Base-by-base conservation (phyloP, 2,329 filamentous ascomycete genomes). In the Didymella sp. region DNA sequence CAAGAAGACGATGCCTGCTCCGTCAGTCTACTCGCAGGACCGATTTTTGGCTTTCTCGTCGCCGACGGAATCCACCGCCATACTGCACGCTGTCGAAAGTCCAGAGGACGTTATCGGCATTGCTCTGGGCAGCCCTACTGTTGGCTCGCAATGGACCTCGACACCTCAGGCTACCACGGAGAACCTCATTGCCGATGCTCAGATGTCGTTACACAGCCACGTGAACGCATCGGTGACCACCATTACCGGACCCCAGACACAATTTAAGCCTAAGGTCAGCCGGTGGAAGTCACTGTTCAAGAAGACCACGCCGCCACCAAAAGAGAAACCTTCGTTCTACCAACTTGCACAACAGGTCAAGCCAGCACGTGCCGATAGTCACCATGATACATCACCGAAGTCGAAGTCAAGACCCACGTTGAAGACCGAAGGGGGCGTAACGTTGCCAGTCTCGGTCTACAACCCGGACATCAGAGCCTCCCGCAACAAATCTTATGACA, bases 201-300 rank as follows among this genome's bases (percentile, higher is more conserved):
- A 62, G 35, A 67, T 64, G 64, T 58, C 22, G 3, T 38, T 51
- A 21, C 44, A 25, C 6, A 33, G 25, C 31, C 43, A 57, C 30
- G 31, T 37, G 8, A 57, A 52, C 27, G 54, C 43, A 43, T 57
- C 54, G 24, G 61, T 54, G 17, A 52, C 59, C 2, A 59, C 59
- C 17, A 45, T 61, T 19, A 40, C 35, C n/a, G 50, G 46, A 40
- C 59, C 53, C 4, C 56, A 60, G 37, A 57, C 70, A 27, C 55
- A 64, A 25, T 57, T 69, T 22, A 76, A 72, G 54, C 68, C 73
- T 7, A 77, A 77, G 55, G 40, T 76, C 38, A 75, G 73, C 53
- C 64, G 74, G 30, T 77, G 75, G 75, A 77, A 74, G 56, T 76
- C 74, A 21, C 48, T 77, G 33, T 77, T 77, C 62, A 74, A 66